Conservation (phyloP, 106 monocot genomes). For the Dendrobium officinale region DNA sequence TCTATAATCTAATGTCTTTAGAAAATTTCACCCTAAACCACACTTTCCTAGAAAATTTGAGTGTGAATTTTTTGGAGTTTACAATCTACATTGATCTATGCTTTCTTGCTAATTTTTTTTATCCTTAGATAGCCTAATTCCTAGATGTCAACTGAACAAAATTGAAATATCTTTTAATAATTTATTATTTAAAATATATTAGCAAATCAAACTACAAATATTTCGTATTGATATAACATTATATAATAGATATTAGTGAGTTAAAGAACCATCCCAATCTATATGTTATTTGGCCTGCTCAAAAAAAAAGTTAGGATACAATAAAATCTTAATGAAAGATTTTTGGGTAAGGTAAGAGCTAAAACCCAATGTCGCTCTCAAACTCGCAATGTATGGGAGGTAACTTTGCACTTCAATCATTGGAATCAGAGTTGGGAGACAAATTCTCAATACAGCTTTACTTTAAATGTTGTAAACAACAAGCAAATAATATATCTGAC, state of each 20-base stretch:
- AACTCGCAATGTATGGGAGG: not conserved
- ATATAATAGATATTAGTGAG: not conserved
- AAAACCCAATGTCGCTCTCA: not conserved
- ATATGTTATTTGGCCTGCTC: not conserved
- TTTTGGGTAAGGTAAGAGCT: not conserved
- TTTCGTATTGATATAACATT: not conserved
- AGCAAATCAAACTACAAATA: not conserved
- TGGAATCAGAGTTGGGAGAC: not conserved
- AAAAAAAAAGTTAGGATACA: not conserved
- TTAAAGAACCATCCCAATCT: not conserved
- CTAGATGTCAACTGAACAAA: not conserved
- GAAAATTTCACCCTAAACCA: no score
- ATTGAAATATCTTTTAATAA: not conserved
- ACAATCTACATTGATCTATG: not conserved
- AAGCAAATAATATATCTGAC: not conserved
- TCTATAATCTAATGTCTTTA: no score
- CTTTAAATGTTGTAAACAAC: not conserved
- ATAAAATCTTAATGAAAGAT: not conserved
- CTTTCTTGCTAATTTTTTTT: not conserved
- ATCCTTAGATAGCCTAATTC: not conserved
- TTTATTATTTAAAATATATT: conserved; percentile 4
- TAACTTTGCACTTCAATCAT: not conserved
- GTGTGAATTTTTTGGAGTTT: no score
- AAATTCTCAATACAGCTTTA: not conserved
- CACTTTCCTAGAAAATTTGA: no score